phyloP scores from a whole-genome alignment of 768 basidiomycete genomes.

The Pisolithus marmoratus region DNA sequence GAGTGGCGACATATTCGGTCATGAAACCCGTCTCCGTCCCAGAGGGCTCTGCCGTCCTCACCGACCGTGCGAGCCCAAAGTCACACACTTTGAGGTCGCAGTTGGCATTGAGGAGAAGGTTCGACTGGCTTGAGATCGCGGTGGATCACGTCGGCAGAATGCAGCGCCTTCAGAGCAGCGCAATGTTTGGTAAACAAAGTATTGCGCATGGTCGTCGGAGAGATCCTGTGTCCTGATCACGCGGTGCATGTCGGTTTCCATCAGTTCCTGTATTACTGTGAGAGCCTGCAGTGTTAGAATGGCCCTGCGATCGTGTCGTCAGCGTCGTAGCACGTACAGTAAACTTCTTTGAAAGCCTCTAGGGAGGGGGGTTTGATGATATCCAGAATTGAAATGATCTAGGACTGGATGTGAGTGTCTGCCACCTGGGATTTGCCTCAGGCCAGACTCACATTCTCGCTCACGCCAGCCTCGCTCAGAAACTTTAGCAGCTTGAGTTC shows the following conservation, averaged over 20 bases:
- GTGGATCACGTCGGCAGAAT: slow-evolving; percentile 94
- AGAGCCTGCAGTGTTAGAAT: slow-evolving; percentile 8
- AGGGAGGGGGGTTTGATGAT: slow-evolving; percentile 77
- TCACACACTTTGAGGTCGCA: slow-evolving; percentile 95
- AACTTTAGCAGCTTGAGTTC: slow-evolving; percentile 83
- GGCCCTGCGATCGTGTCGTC: not conserved
- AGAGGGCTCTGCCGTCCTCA: slow-evolving; percentile 78
- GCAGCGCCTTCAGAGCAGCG: slow-evolving; percentile 93
- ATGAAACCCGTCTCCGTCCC: slow-evolving; percentile 85
- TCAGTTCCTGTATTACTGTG: slow-evolving; percentile 83
- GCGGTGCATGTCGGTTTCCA: slow-evolving; percentile 96
- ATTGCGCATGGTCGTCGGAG: slow-evolving; percentile 92
- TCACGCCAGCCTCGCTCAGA: slow-evolving; percentile 80
- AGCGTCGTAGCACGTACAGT: slow-evolving; percentile 40
- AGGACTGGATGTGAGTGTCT: slow-evolving; percentile 1
- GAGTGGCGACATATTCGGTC: slow-evolving; percentile 97
- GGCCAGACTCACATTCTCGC: slow-evolving; percentile 62
- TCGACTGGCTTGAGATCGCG: slow-evolving; percentile 96
- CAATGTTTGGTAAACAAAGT: slow-evolving; percentile 91
- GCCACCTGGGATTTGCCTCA: not conserved
- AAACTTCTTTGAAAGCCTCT: slow-evolving; percentile 85
- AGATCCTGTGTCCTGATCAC: slow-evolving; percentile 94
- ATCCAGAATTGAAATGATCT: slow-evolving; percentile 89
- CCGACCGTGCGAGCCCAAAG: slow-evolving; percentile 91
- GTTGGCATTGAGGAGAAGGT: slow-evolving; percentile 94